Conservation (phyloP, 768 basidiomycete genomes). For the Hortiboletus campestris region DNA sequence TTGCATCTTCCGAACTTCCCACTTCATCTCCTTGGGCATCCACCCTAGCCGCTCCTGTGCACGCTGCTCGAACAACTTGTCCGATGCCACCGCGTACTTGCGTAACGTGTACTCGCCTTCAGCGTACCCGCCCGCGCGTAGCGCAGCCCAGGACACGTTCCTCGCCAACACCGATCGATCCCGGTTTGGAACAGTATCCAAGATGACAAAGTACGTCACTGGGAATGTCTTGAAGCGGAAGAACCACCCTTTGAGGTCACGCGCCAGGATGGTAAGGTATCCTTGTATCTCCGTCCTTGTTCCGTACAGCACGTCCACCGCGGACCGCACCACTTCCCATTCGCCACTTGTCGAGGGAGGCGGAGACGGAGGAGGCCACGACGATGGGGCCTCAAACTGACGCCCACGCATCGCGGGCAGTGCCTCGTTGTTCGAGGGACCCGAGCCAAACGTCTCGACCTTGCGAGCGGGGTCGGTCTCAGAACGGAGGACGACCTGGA, state of each 20-base stretch:
- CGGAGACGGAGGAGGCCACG: neutral
- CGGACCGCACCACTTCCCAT: conserved; percentile 17
- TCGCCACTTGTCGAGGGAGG: neutral
- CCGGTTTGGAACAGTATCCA: neutral
- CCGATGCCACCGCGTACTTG: conserved; percentile 17
- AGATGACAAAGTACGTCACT: conserved; percentile 30
- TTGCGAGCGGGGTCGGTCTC: conserved; percentile 24
- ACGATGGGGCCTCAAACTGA: conserved; percentile 23
- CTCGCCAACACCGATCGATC: neutral
- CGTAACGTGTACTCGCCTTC: conserved; percentile 12
- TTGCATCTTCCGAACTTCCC: neutral
- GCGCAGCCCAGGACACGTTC: conserved; percentile 13
- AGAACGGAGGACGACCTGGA: conserved; percentile 29
- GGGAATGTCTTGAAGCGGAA: conserved; percentile 29
- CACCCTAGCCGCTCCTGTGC: conserved; percentile 14
- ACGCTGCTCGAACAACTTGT: conserved; percentile 12
- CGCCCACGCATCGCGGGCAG: conserved; percentile 12
- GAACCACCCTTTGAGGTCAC: conserved; percentile 12
- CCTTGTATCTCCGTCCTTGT: neutral
- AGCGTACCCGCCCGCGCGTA: conserved; percentile 27
- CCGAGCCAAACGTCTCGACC: conserved; percentile 25
- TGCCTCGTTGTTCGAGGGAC: neutral
- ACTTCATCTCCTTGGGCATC: neutral
- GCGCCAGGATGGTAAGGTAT: conserved; percentile 3
- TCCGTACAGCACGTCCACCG: conserved; percentile 22